These are phyloP conservation scores for Phytopythium boreale DNA, from an alignment of 352 stramenopile species.

Conservation along the genomic window DNA sequence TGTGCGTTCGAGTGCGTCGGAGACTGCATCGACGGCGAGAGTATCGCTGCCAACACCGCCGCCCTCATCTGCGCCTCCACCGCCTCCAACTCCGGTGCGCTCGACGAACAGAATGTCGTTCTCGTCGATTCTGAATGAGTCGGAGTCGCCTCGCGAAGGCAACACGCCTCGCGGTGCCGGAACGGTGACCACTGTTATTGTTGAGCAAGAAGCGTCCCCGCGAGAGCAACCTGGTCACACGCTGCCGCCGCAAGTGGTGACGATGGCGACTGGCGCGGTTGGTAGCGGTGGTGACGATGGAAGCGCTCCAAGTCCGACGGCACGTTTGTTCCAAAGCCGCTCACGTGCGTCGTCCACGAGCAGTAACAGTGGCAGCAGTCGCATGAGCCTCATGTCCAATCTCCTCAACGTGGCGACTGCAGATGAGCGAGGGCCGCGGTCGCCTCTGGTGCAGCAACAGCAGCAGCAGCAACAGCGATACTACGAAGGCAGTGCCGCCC, in stretches of 20 bases:
- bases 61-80: not conserved
- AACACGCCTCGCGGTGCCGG: slow-evolving; percentile 31
- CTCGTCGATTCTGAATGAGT: slow-evolving; percentile 86
- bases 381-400: slow-evolving; percentile 78
- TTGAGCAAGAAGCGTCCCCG: slow-evolving; percentile 32
- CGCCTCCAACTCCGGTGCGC: slow-evolving; percentile 1
- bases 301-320: slow-evolving; percentile 43
- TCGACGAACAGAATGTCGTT: slow-evolving; percentile 82
- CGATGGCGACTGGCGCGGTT: not conserved
- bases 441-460: slow-evolving; percentile 41
- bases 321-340: slow-evolving; percentile 50
- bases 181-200: slow-evolving; percentile 28
- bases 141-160: slow-evolving; percentile 61
- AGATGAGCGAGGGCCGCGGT: slow-evolving; percentile 39
- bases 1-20: not conserved
- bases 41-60: not conserved
- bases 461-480: slow-evolving; percentile 36
- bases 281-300: slow-evolving; percentile 4
- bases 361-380: slow-evolving; percentile 24
- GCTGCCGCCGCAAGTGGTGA: slow-evolving; percentile 6
- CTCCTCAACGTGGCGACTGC: slow-evolving; percentile 71
- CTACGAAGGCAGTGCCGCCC: slow-evolving; percentile 26
- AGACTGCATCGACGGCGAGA: not conserved
- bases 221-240: slow-evolving; percentile 1
- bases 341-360: slow-evolving; percentile 12